A percentile compares a stretch with the other conserved stretches of the same genome.
Evolutionary conservation across 2,329 filamentous ascomycete genomes (phyloP).

Genomic region (Microcera coccophila): DNA sequence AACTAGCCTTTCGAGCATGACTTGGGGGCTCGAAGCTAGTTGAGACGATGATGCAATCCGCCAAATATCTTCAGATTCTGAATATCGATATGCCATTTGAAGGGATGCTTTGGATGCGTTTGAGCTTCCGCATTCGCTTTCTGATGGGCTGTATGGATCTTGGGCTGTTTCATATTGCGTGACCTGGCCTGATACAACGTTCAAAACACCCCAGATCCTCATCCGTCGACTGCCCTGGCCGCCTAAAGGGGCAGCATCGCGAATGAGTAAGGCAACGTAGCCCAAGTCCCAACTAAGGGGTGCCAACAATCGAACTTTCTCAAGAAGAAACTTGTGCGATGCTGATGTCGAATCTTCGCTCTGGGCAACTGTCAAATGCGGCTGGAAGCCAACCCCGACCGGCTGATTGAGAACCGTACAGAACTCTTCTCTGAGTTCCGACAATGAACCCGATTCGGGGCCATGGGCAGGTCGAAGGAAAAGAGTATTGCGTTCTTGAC

Average conservation of each 20-base stretch:
- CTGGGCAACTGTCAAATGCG: slow-evolving; percentile 60
- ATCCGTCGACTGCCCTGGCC: slow-evolving; percentile 42
- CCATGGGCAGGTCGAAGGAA: slow-evolving; percentile 33
- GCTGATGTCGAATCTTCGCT: slow-evolving; percentile 43
- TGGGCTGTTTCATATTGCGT: slow-evolving; percentile 2
- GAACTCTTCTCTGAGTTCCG: slow-evolving; percentile 33
- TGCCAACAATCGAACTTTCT: slow-evolving; percentile 50
- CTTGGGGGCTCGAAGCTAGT: not conserved
- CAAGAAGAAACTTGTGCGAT: slow-evolving; percentile 47
- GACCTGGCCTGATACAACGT: slow-evolving; percentile 25
- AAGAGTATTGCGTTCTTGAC: slow-evolving; percentile 49
- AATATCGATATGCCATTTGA: slow-evolving; percentile 14
- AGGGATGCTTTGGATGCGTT: not conserved
- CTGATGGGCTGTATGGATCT: slow-evolving; percentile 4
- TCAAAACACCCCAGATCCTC: slow-evolving; percentile 53
- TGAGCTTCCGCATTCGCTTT: not conserved
- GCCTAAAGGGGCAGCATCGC: slow-evolving; percentile 36
- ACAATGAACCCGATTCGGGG: slow-evolving; percentile 21
- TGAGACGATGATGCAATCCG: slow-evolving; percentile 1
- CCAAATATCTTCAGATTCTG: slow-evolving; percentile 3
- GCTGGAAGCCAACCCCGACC: slow-evolving; percentile 28
- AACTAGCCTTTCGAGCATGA: slow-evolving; percentile 25
- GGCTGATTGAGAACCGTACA: slow-evolving; percentile 35
- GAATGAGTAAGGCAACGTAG: slow-evolving; percentile 50
- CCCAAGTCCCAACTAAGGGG: slow-evolving; percentile 45